Base-by-base conservation (phyloP, 805 yeast species). In the Kodamaea kaohsiungensis region DNA sequence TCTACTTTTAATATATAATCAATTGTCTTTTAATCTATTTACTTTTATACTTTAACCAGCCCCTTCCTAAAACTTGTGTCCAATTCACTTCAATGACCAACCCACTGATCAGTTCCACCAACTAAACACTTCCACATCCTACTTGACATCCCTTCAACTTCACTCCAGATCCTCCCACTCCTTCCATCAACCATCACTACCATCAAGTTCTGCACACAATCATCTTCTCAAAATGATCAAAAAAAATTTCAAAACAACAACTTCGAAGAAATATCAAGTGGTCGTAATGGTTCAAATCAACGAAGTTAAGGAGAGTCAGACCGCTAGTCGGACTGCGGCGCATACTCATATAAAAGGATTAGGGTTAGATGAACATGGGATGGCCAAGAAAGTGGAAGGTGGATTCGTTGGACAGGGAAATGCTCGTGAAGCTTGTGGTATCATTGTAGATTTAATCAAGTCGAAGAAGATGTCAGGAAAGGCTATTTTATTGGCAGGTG, bases 311-410 rank as follows among this genome's bases (percentile, higher is more conserved):
- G 87, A 88, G 53, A 58, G 76, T 16, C 70, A 61, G 50, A 62
- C 69, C 25, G 88, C 84, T 55, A 77, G 81, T 54, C 80, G 96
- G 60, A 89, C 96, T 1, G 97, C 98, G 0, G 95, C 99, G 3
- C 99, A 93, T 69, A 92, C 99, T 2, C 99, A 93, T 69, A 93
- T 93, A 78, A 88, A 87, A 64, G 98, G 98, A 1, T 81, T 93
- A 16, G 99, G 99, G 1, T 78, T 93, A 49, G 97, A 93, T 67
- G 98, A 92, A 61, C 85, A 82, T 57, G 96, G 98, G 39, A 71
- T 80, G 39, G 97, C 98, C 33, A 88, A 88, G 61, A 81, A 81
- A 47, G 82, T 87, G 40, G 97, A 92, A 65, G 96, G 95, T 51
- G 98, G 98, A 18, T 87, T 87, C 70, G 89, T 87, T 51, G 95